Evolutionary conservation across 2,329 filamentous ascomycete species (phyloP), one percentile per base, ranked within the genome.

Genomic region (Sarocladium strictum): DNA sequence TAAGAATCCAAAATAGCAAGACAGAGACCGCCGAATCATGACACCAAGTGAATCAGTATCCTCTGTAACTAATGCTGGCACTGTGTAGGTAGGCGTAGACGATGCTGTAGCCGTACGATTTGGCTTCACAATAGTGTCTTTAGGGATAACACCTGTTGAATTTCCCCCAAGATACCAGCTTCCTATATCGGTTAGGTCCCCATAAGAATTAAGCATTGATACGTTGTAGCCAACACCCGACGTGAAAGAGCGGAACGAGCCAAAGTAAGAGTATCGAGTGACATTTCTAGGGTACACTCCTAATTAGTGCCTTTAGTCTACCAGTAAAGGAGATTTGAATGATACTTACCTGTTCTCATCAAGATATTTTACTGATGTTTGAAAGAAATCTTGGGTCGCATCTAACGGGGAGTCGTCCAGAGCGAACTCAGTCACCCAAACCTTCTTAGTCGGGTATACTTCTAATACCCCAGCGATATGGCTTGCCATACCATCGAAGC

Each of bases 351-450:
- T 58, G 26, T 65, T 59, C 41, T 61, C 63, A 54, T 92, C 88
- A 57, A 93, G 80, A 66, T 84, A 90, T 43, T 81, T 76, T 53
- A 79, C 68, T 2, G 80, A 83, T 61, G 74, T 75, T 62, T 90
- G 89, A 72, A 82, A 91, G 65, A 89, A 90, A 0, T 65, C 60
- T 64, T 90, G 80, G 0, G 84, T 86, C 0, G 75, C 69, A 1
- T 65, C 56, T 15, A 90, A 74, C 23, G 76, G 71, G 61, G 80
- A 74, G 58, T 85, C 68, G 55, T 81, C 72, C 54, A 78, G 77
- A 37, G 85, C 88, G 66, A 86, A 91, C 69, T 94, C 89, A 24
- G 89, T 93, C 10, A 93, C 75, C 89, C 89, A 93, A 57, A 92
- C 80, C 3, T 79, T 75, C 33, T 74, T 73, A 57, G 80, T 76